phyloP scores from a whole-genome alignment of 2,329 filamentous ascomycete species.

The Colletotrichum liriopes region DNA sequence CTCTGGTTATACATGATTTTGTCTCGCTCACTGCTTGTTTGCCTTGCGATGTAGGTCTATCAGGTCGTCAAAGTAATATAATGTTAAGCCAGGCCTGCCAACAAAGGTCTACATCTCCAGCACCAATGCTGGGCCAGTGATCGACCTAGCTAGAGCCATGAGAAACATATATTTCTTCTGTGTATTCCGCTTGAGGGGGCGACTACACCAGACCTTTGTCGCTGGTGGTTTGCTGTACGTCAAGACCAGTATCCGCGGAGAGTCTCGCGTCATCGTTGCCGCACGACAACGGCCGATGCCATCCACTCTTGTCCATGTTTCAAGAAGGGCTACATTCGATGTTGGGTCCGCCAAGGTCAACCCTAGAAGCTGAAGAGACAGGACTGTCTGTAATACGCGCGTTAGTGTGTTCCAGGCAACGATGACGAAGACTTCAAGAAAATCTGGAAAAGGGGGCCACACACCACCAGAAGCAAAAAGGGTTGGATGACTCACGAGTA shows the following conservation, averaged over 20 bases:
- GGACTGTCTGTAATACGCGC: background rate
- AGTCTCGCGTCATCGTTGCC: background rate
- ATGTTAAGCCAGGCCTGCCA: background rate
- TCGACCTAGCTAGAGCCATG: background rate
- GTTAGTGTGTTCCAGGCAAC: background rate
- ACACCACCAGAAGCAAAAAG: constrained; percentile 20
- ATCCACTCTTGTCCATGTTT: background rate
- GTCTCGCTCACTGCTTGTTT: no score
- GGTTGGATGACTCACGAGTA: constrained; percentile 13
- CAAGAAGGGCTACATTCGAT: constrained; percentile 10
- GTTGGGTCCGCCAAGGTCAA: background rate
- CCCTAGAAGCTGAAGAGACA: no score
- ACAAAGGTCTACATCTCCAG: background rate
- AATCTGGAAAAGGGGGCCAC: background rate
- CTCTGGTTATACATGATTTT: background rate
- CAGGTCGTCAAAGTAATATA: background rate
- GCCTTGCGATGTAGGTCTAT: no score
- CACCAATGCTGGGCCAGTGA: no score
- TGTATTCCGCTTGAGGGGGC: background rate
- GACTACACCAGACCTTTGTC: background rate
- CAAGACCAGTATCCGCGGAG: background rate
- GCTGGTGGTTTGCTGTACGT: background rate
- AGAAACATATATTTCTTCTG: background rate
- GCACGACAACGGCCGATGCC: no score
- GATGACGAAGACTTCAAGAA: background rate